Conservation (phyloP, 1,284 basidiomycete species). For the Boletus mariae region DNA sequence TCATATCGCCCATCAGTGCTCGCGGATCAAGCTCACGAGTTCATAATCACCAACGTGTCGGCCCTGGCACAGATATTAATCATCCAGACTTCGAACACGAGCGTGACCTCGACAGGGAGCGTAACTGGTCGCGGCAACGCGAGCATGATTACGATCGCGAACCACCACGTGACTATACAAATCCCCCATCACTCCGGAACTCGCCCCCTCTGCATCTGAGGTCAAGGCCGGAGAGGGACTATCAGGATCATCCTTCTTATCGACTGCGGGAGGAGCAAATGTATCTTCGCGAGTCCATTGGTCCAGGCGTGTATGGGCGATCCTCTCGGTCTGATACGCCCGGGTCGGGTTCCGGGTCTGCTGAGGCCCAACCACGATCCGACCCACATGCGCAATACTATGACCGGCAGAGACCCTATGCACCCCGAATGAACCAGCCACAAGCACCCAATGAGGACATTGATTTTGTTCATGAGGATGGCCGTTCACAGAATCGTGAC, state of each 20-base stretch:
- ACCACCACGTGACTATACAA: conserved; percentile 29
- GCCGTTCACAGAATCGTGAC: conserved; percentile 36
- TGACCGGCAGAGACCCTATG: conserved; percentile 44
- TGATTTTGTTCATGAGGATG: conserved; percentile 50
- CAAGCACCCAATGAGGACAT: conserved; percentile 39
- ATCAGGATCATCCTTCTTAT: conserved; percentile 36
- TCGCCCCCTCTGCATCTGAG: conserved; percentile 43
- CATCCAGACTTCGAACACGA: conserved; percentile 44
- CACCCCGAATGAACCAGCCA: conserved; percentile 39
- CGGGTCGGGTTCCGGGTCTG: conserved; percentile 44
- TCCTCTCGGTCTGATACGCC: conserved; percentile 55
- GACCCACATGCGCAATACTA: conserved; percentile 44
- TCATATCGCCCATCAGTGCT: conserved; percentile 30
- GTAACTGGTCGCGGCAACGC: conserved; percentile 45
- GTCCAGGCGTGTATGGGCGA: conserved; percentile 31
- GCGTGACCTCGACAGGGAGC: conserved; percentile 40
- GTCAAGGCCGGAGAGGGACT: conserved; percentile 36
- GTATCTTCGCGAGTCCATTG: conserved; percentile 43
- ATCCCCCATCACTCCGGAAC: conserved; percentile 21
- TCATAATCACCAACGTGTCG: conserved; percentile 66
- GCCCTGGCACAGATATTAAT: conserved; percentile 56
- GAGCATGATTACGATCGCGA: conserved; percentile 47
- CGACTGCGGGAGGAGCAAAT: conserved; percentile 43
- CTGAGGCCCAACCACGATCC: conserved; percentile 45
- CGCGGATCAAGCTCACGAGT: conserved; percentile 38